These are phyloP conservation scores for Hyphopichia pseudoburtonii DNA, from an alignment of 1,139 yeast species.

Conservation along the genomic window DNA sequence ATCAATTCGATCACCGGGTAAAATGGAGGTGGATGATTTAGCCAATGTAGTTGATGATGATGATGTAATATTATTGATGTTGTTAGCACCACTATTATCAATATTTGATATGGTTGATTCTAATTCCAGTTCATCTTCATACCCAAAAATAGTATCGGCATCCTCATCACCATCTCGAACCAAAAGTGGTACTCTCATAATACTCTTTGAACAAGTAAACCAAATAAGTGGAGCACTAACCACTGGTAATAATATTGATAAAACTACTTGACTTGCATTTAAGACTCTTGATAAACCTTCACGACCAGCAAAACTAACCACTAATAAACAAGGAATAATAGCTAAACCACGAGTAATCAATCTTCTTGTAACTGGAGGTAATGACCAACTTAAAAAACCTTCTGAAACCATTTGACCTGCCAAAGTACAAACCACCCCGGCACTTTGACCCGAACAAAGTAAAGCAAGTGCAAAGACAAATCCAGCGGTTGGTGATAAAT, in stretches of 20 bases:
- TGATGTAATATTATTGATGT: background rate
- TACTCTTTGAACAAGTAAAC: constrained; percentile 71
- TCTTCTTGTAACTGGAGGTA: constrained; percentile 85
- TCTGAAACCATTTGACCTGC: constrained; percentile 97
- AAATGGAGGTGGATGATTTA: constrained; percentile 1
- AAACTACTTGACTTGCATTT: constrained; percentile 85
- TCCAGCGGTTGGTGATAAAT: constrained; percentile 90
- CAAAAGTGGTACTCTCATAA: constrained; percentile 71
- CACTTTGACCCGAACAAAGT: constrained; percentile 94
- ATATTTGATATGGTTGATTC: too few relatives aligned
- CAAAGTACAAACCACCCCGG: constrained; percentile 96
- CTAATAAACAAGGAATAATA: constrained; percentile 82
- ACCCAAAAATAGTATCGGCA: constrained; percentile 18
- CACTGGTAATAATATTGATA: constrained; percentile 80
- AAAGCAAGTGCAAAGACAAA: constrained; percentile 88
- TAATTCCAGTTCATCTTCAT: background rate
- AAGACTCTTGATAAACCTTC: constrained; percentile 80
- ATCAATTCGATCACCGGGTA: background rate
- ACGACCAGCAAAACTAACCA: constrained; percentile 76
- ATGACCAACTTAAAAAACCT: constrained; percentile 83
- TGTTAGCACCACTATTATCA: background rate
- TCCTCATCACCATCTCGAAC: constrained; percentile 33
- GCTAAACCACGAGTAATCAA: constrained; percentile 82
- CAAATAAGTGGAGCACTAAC: constrained; percentile 87
- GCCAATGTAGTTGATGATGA: background rate